Conservation (phyloP, 352 stramenopile genomes). For the Thalassiosira gravida region DNA sequence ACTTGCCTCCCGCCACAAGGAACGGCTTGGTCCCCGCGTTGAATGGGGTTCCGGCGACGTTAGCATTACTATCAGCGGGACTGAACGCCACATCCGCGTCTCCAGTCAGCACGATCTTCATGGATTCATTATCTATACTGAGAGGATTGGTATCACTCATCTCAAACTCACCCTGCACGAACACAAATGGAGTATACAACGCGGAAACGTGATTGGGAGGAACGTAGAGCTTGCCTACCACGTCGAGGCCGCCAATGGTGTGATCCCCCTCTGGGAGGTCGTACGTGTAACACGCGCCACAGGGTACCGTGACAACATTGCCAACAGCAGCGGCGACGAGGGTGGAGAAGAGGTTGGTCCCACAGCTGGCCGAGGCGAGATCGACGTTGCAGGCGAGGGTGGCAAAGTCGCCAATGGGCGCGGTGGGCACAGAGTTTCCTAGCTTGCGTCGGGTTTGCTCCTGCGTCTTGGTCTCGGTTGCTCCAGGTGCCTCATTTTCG, state of each 20-base stretch:
- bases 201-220: slow-evolving; percentile 53
- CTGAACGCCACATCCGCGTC: slow-evolving; percentile 33
- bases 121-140: slow-evolving; percentile 27
- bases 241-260: slow-evolving; percentile 41
- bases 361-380: not conserved
- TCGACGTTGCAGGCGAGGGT: not conserved
- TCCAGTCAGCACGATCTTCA: slow-evolving; percentile 60
- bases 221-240: slow-evolving; percentile 63
- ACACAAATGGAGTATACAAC: slow-evolving; percentile 52
- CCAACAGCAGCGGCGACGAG: not conserved
- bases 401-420: not conserved
- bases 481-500: too few relatives aligned
- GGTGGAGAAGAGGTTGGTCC: not conserved
- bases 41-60: slow-evolving; percentile 22
- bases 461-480: not conserved
- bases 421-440: not conserved
- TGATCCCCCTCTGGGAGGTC: slow-evolving; percentile 11
- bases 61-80: slow-evolving; percentile 38
- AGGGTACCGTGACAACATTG: not conserved
- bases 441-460: not conserved
- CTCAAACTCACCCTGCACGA: slow-evolving; percentile 67
- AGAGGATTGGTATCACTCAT: slow-evolving; percentile 51
- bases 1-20: slow-evolving; percentile 60
- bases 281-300: slow-evolving; percentile 9
- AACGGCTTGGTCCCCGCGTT: slow-evolving; percentile 57